Evolutionary conservation across 495 filamentous ascomycete genomes (phyloP), one percentile per base, ranked within the genome.

Genomic region (Penicillium roqueforti): DNA sequence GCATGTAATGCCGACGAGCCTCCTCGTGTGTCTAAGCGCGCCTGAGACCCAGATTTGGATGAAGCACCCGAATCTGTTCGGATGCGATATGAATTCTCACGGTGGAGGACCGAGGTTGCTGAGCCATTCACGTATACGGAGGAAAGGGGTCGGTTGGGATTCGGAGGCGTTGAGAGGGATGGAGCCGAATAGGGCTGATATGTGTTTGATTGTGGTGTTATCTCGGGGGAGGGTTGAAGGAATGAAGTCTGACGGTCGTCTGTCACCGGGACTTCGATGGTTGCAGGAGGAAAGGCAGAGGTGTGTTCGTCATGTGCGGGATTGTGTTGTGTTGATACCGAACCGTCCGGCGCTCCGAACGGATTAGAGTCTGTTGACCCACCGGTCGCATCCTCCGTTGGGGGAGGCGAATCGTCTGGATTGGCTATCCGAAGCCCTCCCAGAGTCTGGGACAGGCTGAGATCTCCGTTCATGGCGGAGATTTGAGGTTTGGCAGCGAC

Each of bases 351-450:
- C 36, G 51, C 60, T 46, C 62, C 64, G 55, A 63, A 63, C 31
- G 60, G 47, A 37, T 47, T 59, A 59, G 63, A 46, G 22, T 23
- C 54, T 56, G 60, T 53, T 59, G 61, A 56, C 48, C 52, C 59
- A 55, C 57, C 57, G 62, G 62, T 60, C 45, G 72, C 63, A 50
- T 81, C 75, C 55, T 73, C 72, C n/a, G 83, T 72, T 38, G 77
- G 73, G 37, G 87, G 76, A 28, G 87, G 84, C 43, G 82, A 80
- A 69, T 93, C 84, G 76, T 97, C 92, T 38, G 95, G 93, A 69
- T 99, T 99, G 56, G 95, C 95, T 65, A 97, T 97, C 60, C 93
- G 88, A 69, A 99, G 77, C 59, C 95, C 95, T 48, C 95, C 95
- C 58, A 99, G 79, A 54, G 90, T 87, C 71, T 91, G 88, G 51